phyloP scores from a whole-genome alignment of 169 alveolate species.

The Eimeria zaria region DNA sequence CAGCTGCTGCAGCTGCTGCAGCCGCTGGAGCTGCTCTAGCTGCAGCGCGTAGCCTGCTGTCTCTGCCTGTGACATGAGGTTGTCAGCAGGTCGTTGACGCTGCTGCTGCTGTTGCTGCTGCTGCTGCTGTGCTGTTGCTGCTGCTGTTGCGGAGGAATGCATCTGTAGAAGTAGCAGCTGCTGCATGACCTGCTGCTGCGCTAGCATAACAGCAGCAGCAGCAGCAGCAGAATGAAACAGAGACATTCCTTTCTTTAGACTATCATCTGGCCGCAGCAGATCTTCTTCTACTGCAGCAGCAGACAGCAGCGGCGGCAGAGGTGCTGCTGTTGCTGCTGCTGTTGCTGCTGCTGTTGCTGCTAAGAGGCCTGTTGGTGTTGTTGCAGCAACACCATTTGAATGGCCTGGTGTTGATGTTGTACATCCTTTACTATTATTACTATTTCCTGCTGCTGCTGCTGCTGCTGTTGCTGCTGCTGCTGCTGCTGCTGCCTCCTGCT shows the following conservation, averaged over 20 bases:
- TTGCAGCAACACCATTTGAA: neutral
- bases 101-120: constrained; percentile 29
- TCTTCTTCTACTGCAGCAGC: constrained; percentile 64
- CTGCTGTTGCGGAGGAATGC: constrained; percentile 69
- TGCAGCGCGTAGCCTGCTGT: constrained; percentile 61
- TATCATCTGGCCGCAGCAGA: constrained; percentile 6
- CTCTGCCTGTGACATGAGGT: constrained; percentile 36
- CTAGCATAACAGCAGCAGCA: constrained; percentile 67
- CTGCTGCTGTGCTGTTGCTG: constrained; percentile 66
- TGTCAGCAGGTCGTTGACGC: constrained; percentile 45
- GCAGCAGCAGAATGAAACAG: constrained; percentile 68
- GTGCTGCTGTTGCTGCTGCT: constrained; percentile 65
- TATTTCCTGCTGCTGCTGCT: neutral
- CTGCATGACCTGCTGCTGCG: constrained; percentile 77
- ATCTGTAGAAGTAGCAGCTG: constrained; percentile 72
- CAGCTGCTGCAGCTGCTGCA: constrained; percentile 78
- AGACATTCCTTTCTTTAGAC: constrained; percentile 45
- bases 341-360: constrained; percentile 57
- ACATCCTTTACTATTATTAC: neutral
- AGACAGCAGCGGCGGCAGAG: constrained; percentile 57
- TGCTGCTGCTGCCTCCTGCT: constrained; percentile 69
- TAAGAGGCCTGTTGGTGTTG: constrained; percentile 26
- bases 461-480: constrained; percentile 33
- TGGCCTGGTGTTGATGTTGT: neutral
- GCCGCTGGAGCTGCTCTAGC: constrained; percentile 77